Base-by-base conservation (phyloP, 2,329 filamentous ascomycete genomes). In the Paraphoma chrysanthemicola region DNA sequence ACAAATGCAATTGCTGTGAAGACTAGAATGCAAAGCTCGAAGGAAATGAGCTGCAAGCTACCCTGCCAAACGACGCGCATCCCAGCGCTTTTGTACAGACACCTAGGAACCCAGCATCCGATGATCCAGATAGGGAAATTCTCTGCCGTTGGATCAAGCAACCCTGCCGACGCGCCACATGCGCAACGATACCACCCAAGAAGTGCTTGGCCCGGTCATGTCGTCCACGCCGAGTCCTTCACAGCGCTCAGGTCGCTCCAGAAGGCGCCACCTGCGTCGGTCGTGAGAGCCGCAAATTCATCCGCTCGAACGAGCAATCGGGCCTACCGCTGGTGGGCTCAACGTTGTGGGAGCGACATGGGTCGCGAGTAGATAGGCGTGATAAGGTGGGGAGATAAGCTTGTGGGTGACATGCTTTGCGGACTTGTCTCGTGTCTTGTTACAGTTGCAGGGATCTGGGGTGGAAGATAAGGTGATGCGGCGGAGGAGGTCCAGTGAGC, bases 401-500 rank as follows among this genome's bases (percentile, higher is more conserved):
- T 36, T 14, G 33, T 36, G 33, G 33, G 33, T 36, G 33, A 36
- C 33, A 36, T 36, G 33, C 33, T 36, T 36, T 14, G 33, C 10
- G 14, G 33, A 10, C 33, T 36, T 36, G 33, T 10, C 33, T 43
- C 39, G 39, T 18, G 17, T 43, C 39, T 43, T 43, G n/a, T 43
- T 16, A n/a, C 14, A 43, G 17, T 18, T n/a, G 17, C 39, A 16
- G 39, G 39, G 39, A 9, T 16, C 14, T 16, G 39, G 43, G 43
- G 43, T 23, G 23, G 43, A 14, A 29, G 43, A 45, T 45, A 41
- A 28, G 51, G 39, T 52, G 41, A 48, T 59, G 36, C 29, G 17
- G 28, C 5, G 30, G 33, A 38, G 28, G 17, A 44, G 43, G 48
- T 53, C 62, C 57, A 67, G 51, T 64, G 23, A 59, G 48, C 54